Evolutionary conservation across 768 basidiomycete species (phyloP).

Genomic region (Tylopilus plumbeoviolaceoides): DNA sequence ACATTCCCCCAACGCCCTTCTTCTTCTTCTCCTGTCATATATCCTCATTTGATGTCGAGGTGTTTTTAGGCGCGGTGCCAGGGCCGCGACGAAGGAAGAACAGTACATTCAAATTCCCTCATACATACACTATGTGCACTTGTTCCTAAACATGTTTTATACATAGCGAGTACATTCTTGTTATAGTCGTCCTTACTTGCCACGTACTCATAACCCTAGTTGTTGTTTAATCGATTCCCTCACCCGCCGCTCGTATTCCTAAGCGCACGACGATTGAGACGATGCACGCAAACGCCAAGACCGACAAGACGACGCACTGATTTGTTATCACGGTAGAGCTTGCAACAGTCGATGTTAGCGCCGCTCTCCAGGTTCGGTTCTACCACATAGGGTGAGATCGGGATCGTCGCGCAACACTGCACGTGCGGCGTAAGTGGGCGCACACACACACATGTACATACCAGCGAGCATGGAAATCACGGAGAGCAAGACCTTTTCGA

Average conservation of each 20-base stretch:
- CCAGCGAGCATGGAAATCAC: constrained; percentile 98
- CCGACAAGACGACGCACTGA: constrained; percentile 32
- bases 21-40: not conserved
- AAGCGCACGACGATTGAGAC: not conserved
- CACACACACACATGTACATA: constrained; percentile 29
- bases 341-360: constrained; percentile 96
- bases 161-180: constrained; percentile 9
- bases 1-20: not conserved
- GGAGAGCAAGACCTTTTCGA: constrained; percentile 94
- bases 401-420: not conserved
- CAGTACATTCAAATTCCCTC: not conserved
- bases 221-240: constrained; percentile 80
- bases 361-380: constrained; percentile 98
- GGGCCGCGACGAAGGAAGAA: not conserved
- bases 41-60: not conserved
- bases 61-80: not conserved
- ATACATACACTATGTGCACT: not conserved
- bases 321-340: constrained; percentile 88
- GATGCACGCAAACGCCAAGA: no score
- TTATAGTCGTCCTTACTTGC: constrained; percentile 12
- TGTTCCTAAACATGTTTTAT: not conserved
- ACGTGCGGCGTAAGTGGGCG: no score
- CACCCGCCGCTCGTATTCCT: constrained; percentile 89
- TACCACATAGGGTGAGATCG: constrained; percentile 20
- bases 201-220: constrained; percentile 57